These are phyloP conservation scores for Ophiocordyceps robertsii DNA, from an alignment of 2,329 filamentous ascomycete genomes.

Conservation along the genomic window DNA sequence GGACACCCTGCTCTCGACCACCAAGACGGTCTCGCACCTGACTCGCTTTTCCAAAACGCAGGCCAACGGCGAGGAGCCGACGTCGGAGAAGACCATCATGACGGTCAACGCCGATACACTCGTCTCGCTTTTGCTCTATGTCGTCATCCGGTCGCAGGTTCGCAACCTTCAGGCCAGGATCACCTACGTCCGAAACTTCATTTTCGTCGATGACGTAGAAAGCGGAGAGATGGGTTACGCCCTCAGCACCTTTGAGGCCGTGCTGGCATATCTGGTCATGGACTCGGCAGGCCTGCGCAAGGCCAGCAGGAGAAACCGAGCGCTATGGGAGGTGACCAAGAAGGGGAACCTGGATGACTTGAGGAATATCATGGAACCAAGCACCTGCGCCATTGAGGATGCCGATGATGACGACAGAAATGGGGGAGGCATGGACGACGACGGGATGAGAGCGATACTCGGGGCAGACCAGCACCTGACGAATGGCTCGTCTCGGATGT, in stretches of 20 bases:
- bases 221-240: slow-evolving; percentile 94
- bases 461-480: slow-evolving; percentile 29
- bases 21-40: slow-evolving; percentile 68
- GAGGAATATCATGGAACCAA: slow-evolving; percentile 66
- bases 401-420: slow-evolving; percentile 30
- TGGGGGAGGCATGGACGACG: slow-evolving; percentile 8
- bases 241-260: slow-evolving; percentile 88
- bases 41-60: slow-evolving; percentile 35
- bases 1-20: slow-evolving; percentile 61
- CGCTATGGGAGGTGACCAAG: slow-evolving; percentile 75
- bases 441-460: slow-evolving; percentile 17
- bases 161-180: slow-evolving; percentile 78
- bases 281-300: slow-evolving; percentile 72
- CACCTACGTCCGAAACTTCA: slow-evolving; percentile 93
- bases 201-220: slow-evolving; percentile 95
- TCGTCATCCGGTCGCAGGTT: slow-evolving; percentile 83
- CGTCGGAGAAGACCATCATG: slow-evolving; percentile 40
- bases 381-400: slow-evolving; percentile 32
- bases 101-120: slow-evolving; percentile 76
- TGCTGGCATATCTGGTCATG: slow-evolving; percentile 72
- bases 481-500: slow-evolving; percentile 29
- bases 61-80: slow-evolving; percentile 17
- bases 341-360: slow-evolving; percentile 66
- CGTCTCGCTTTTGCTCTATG: slow-evolving; percentile 79
- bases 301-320: slow-evolving; percentile 74